Conservation (phyloP, 2,329 filamentous ascomycete genomes). For the Fusarium sambucinum region DNA sequence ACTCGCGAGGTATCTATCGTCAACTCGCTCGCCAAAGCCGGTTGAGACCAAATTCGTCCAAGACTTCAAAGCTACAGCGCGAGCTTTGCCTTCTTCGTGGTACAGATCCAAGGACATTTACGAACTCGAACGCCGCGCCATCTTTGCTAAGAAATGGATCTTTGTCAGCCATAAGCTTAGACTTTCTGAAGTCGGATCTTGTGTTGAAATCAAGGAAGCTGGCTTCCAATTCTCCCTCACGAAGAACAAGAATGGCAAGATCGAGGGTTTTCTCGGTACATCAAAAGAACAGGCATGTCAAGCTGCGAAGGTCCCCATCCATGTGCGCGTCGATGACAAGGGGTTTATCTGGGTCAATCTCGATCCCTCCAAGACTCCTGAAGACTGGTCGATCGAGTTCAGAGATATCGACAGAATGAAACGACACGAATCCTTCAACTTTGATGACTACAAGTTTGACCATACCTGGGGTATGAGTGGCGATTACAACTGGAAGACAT, state of each 20-base stretch:
- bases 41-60: neutral
- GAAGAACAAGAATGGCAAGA: constrained; percentile 60
- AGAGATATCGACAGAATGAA: constrained; percentile 53
- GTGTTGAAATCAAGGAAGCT: constrained; percentile 64
- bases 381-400: constrained; percentile 63
- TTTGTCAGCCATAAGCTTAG: constrained; percentile 65
- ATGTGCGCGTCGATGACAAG: constrained; percentile 62
- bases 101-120: constrained; percentile 63
- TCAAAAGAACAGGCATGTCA: too few species aligned
- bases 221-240: constrained; percentile 67
- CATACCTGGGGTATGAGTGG: constrained; percentile 67
- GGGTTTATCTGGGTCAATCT: constrained; percentile 71
- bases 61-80: constrained; percentile 10
- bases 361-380: constrained; percentile 58
- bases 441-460: constrained; percentile 66
- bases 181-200: constrained; percentile 65
- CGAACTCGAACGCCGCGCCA: constrained; percentile 65
- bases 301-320: constrained; percentile 25
- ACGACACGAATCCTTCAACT: constrained; percentile 58
- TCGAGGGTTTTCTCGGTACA: constrained; percentile 71
- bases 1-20: constrained; percentile 45
- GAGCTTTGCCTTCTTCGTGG: constrained; percentile 63
- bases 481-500: constrained; percentile 69
- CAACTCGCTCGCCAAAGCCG: constrained; percentile 11
- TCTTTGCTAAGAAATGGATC: constrained; percentile 69